Evolutionary conservation across 164 flowering plant species (phyloP).

Genomic region (Liriodendron chinense): DNA sequence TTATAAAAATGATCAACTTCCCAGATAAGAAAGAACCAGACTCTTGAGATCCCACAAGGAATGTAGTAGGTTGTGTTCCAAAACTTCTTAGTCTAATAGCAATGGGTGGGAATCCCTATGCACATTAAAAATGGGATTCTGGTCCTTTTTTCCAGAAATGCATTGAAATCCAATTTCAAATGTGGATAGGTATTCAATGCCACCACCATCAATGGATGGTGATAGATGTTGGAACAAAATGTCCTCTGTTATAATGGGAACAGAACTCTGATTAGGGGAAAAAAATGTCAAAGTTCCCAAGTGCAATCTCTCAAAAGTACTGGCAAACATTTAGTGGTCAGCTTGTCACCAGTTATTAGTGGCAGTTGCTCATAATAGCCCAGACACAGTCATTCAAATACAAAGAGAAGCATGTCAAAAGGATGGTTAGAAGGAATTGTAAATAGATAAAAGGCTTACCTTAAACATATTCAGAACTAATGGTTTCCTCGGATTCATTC

Average conservation of each 20-base stretch:
- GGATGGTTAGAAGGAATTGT: not conserved
- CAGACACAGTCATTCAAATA: too few relatives aligned
- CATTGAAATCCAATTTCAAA: too few relatives aligned
- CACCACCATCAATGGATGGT: not conserved
- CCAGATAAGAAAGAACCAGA: not conserved
- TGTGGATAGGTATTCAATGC: too few relatives aligned
- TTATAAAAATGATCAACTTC: too few relatives aligned
- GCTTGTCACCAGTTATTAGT: too few relatives aligned
- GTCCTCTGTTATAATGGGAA: not conserved
- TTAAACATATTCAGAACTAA: slow-evolving; percentile 81
- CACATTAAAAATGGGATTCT: not conserved
- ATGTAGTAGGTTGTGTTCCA: not conserved
- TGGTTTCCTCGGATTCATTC: slow-evolving; percentile 71
- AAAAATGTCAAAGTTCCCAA: not conserved
- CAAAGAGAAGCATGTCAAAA: not conserved
- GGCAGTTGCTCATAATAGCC: not conserved
- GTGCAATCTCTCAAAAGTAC: not conserved
- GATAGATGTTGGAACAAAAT: not conserved
- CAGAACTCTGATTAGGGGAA: not conserved
- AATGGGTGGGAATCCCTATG: not conserved
- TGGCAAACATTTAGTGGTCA: not conserved
- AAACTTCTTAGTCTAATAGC: not conserved
- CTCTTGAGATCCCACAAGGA: not conserved
- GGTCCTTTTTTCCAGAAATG: not conserved
- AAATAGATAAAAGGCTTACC: slow-evolving; percentile 32